Percentiles rank a stretch among this genome's conserved stretches.
phyloP scores from a whole-genome alignment of 805 yeast species.

The Suhomyces sp. region DNA sequence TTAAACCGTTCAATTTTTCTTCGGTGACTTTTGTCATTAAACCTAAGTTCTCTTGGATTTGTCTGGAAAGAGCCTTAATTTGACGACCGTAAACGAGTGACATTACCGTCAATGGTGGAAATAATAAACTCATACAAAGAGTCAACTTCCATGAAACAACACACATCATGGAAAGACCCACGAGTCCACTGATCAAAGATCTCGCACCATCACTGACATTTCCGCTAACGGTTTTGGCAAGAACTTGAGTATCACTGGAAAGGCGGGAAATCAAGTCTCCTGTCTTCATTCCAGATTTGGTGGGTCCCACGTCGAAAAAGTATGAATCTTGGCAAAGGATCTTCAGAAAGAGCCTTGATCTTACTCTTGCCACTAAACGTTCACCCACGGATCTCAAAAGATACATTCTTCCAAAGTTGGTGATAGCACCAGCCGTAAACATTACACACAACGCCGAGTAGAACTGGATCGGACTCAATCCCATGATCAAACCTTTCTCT shows the following conservation, averaged over 20 bases:
- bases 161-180: conserved; percentile 90
- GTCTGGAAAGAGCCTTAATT: conserved; percentile 70
- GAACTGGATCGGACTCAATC: conserved; percentile 63
- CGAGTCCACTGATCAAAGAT: conserved; percentile 75
- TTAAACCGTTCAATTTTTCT: conserved; percentile 81
- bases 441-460: conserved; percentile 59
- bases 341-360: conserved; percentile 74
- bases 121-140: conserved; percentile 71
- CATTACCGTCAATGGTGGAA: conserved; percentile 81
- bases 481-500: conserved; percentile 34
- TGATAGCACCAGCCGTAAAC: conserved; percentile 70
- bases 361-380: conserved; percentile 76
- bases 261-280: conserved; percentile 90
- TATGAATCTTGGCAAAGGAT: conserved; percentile 84
- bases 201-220: conserved; percentile 92
- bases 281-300: conserved; percentile 54
- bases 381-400: conserved; percentile 81
- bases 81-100: conserved; percentile 80
- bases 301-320: conserved; percentile 77
- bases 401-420: conserved; percentile 80
- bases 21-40: conserved; percentile 85
- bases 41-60: conserved; percentile 83
- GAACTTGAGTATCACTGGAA: conserved; percentile 85
- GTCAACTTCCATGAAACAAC: conserved; percentile 82
- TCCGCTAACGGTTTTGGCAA: conserved; percentile 81